phyloP scores from a whole-genome alignment of 2,329 filamentous ascomycete species.

The Alternaria infectoria region DNA sequence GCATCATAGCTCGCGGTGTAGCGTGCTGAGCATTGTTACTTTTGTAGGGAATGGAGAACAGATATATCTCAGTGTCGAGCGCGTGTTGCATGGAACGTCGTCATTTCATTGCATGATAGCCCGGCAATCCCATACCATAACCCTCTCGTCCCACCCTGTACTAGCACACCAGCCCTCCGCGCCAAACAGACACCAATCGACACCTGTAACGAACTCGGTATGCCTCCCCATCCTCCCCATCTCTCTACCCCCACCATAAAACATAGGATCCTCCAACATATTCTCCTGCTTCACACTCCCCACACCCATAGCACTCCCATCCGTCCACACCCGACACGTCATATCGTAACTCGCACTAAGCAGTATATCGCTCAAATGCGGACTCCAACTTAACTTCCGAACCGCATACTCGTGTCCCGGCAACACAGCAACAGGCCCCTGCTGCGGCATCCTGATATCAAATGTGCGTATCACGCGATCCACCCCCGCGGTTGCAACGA shows the following conservation, averaged over 20 bases:
- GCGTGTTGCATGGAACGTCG: neutral
- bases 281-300: constrained; percentile 42
- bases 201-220: constrained; percentile 93
- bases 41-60: neutral
- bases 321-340: constrained; percentile 93
- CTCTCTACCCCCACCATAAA: constrained; percentile 66
- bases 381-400: constrained; percentile 85
- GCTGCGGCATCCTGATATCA: constrained; percentile 78
- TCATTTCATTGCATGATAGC: constrained; percentile 59
- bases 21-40: neutral
- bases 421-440: constrained; percentile 75
- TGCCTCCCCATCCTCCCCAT: constrained; percentile 89
- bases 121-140: constrained; percentile 91
- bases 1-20: neutral
- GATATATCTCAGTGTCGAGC: neutral
- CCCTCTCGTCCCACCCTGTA: constrained; percentile 89
- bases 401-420: constrained; percentile 91
- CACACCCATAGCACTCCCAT: constrained; percentile 65
- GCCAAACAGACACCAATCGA: constrained; percentile 98
- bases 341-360: constrained; percentile 96
- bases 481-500: constrained; percentile 88
- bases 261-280: constrained; percentile 46
- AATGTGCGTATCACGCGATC: constrained; percentile 88
- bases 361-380: constrained; percentile 87
- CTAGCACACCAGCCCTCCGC: constrained; percentile 95